Evolutionary conservation across 1,139 yeast species (phyloP).

Genomic region (Debaryomyces coudertii): DNA sequence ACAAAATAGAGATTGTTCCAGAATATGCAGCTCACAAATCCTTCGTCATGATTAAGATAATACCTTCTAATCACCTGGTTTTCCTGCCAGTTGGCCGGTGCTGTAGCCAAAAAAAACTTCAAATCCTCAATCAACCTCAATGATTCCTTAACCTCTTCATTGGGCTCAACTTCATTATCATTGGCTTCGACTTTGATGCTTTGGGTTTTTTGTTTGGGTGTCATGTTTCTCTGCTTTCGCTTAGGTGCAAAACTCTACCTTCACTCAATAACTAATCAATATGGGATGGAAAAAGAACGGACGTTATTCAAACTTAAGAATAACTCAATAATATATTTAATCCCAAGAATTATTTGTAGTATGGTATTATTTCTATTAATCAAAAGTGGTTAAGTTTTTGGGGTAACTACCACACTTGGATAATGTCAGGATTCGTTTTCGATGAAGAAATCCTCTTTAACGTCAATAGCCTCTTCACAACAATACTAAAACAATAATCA

Average conservation of each 20-base stretch:
- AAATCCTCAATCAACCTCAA: slow-evolving; percentile 71
- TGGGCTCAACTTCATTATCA: neutral
- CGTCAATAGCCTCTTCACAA: neutral
- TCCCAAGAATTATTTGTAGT: neutral
- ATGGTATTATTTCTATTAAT: neutral
- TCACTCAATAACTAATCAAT: neutral
- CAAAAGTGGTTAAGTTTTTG: slow-evolving; percentile 1
- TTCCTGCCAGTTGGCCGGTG: slow-evolving; percentile 93
- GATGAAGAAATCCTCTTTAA: neutral
- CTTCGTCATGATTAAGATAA: slow-evolving; percentile 85
- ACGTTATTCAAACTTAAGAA: slow-evolving; percentile 2
- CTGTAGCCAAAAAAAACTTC: slow-evolving; percentile 84
- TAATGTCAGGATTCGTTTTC: neutral
- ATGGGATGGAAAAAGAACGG: neutral
- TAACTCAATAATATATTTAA: neutral
- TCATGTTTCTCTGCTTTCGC: slow-evolving; percentile 1
- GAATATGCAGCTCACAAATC: slow-evolving; percentile 85
- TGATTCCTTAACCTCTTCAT: slow-evolving; percentile 47
- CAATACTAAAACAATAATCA: neutral
- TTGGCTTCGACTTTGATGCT: slow-evolving; percentile 1
- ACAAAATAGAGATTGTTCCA: slow-evolving; percentile 92
- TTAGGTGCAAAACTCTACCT: slow-evolving; percentile 2
- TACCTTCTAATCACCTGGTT: slow-evolving; percentile 86
- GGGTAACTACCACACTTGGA: slow-evolving; percentile 8
- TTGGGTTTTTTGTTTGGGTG: neutral